phyloP scores from a whole-genome alignment of 2,329 filamentous ascomycete species.

The Sarocladium oryzae region DNA sequence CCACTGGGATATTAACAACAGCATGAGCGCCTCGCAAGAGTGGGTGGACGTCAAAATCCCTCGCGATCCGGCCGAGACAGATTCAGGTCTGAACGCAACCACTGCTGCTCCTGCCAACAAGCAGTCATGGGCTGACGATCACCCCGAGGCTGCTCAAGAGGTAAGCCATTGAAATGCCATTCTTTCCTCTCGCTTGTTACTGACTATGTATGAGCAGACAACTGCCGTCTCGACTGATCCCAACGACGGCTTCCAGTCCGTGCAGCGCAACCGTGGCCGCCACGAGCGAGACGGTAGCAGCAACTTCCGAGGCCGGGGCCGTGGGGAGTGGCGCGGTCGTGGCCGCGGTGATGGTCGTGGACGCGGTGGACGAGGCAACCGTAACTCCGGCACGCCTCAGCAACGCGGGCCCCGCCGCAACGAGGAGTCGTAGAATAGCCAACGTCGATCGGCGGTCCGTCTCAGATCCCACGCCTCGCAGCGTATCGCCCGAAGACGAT shows the following conservation, averaged over 20 bases:
- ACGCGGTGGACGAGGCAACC: constrained; percentile 33
- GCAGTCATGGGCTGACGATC: constrained; percentile 79
- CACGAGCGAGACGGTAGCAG: constrained; percentile 43
- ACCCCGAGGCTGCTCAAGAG: constrained; percentile 47
- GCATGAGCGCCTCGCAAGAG: constrained; percentile 49
- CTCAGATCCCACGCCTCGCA: constrained; percentile 19
- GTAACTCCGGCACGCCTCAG: constrained; percentile 24
- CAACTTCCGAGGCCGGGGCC: constrained; percentile 32
- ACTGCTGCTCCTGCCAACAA: constrained; percentile 43
- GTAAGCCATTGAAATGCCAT: constrained; percentile 25
- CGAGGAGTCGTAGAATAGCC: constrained; percentile 31
- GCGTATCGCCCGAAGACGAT: constrained; percentile 24
- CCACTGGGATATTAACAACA: constrained; percentile 54
- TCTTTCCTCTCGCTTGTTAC: background rate
- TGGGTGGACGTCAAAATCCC: constrained; percentile 68
- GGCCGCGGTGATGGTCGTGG: constrained; percentile 43
- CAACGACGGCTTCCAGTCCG: constrained; percentile 67
- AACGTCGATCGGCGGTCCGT: constrained; percentile 19
- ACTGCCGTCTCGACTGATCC: constrained; percentile 29
- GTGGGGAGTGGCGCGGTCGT: constrained; percentile 45
- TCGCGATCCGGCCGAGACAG: constrained; percentile 67
- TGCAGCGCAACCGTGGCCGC: constrained; percentile 54
- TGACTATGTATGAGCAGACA: background rate
- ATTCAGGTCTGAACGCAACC: constrained; percentile 56
- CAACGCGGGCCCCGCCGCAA: constrained; percentile 28